phyloP scores from a whole-genome alignment of 2,329 filamentous ascomycete species.

The Diaporthe ampelina region DNA sequence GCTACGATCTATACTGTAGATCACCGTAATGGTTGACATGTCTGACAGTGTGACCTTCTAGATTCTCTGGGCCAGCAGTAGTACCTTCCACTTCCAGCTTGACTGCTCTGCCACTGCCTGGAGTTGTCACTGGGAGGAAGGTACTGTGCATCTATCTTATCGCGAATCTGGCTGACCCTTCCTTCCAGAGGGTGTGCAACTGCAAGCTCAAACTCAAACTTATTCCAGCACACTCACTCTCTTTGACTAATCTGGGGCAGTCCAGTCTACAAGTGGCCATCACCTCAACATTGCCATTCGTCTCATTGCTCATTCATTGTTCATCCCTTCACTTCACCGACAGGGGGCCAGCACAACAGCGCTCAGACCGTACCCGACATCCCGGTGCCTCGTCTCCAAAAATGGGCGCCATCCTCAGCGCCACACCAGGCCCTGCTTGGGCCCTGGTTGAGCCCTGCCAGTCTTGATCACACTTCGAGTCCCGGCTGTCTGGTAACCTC shows the following conservation, averaged over 20 bases:
- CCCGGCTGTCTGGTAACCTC: conserved; percentile 32
- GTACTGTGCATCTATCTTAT: neutral
- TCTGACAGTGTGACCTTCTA: neutral
- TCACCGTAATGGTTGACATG: neutral
- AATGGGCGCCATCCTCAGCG: neutral
- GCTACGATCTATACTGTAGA: neutral
- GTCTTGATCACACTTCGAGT: conserved; percentile 8
- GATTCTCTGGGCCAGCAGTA: neutral
- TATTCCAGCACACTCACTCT: neutral
- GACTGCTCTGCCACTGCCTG: conserved; percentile 1
- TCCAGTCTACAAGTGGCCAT: too few relatives aligned
- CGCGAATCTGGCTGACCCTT: neutral
- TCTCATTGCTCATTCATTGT: neutral
- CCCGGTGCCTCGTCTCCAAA: conserved; percentile 22
- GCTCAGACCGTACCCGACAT: conserved; percentile 34
- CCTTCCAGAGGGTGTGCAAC: neutral
- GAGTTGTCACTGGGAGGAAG: neutral
- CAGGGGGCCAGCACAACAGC: neutral
- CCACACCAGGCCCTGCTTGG: neutral
- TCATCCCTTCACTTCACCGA: neutral
- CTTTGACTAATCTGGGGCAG: too few relatives aligned
- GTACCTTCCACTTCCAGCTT: neutral
- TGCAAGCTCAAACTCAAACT: neutral
- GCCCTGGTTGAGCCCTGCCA: neutral
- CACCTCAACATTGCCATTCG: too few relatives aligned